Evolutionary conservation across 768 basidiomycete genomes (phyloP).

Genomic region (Kwoniella mangroviensis): DNA sequence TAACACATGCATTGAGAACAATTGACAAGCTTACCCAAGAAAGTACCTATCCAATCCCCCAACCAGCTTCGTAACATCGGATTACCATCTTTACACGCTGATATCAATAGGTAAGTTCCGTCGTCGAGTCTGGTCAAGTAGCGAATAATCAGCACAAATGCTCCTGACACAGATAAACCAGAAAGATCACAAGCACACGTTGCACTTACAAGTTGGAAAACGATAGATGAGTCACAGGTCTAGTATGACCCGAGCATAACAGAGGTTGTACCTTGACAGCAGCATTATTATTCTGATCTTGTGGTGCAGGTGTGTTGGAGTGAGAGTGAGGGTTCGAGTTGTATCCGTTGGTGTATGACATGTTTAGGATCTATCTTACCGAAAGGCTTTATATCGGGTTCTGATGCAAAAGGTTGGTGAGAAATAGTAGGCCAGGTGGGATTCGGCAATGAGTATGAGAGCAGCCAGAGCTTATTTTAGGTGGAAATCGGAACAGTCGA

Average conservation of each 20-base stretch:
- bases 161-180: not conserved
- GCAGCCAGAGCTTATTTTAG: too few relatives aligned
- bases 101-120: constrained; percentile 84
- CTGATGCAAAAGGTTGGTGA: too few relatives aligned
- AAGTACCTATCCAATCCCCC: constrained; percentile 93
- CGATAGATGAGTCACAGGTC: constrained; percentile 83
- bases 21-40: constrained; percentile 54
- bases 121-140: constrained; percentile 67
- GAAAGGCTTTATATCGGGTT: too few relatives aligned
- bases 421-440: too few relatives aligned
- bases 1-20: not conserved
- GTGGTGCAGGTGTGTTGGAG: constrained; percentile 23
- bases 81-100: constrained; percentile 98
- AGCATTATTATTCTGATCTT: constrained; percentile 2
- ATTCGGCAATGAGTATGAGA: too few relatives aligned
- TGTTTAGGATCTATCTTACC: not conserved
- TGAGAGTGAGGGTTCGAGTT: constrained; percentile 28
- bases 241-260: constrained; percentile 60
- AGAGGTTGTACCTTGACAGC: constrained; percentile 55
- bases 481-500: too few relatives aligned
- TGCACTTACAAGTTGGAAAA: constrained; percentile 67
- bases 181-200: not conserved
- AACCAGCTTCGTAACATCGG: constrained; percentile 97
- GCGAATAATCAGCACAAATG: not conserved
- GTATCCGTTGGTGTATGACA: constrained; percentile 40